Base-by-base conservation (phyloP, 2,329 filamentous ascomycete genomes). In the Ambrosiella beaveri region DNA sequence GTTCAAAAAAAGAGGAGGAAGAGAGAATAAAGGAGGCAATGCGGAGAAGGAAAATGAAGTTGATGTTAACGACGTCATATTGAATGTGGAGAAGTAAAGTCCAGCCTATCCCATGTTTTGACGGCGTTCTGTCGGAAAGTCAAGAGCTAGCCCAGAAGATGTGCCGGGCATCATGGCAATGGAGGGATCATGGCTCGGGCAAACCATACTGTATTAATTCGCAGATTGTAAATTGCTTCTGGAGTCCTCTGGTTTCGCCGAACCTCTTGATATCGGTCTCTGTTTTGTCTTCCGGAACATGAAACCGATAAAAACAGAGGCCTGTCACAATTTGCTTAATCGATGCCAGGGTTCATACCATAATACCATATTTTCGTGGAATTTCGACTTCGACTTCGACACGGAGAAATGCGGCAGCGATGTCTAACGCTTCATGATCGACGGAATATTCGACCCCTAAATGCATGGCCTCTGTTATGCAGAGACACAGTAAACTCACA, bases 11-110 rank as follows among this genome's bases (percentile, higher is more conserved):
- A 50, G 45, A 58, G 57, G 51, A 12, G 37, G 54, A 57, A 49
- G 41, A 53, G n/a, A 37, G 27, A 53, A 57, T 38, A 56, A 41
- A 56, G 45, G 44, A 58, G 37, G 47, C 36, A 9, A 53, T 11
- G 45, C 60, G 61, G 57, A 57, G 62, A 57, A 59, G 49, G 49
- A 50, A 40, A 39, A 58, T 54, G 53, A 52, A 19, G 47, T 40
- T 17, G 39, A 49, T 27, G 27, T 15, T 17, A 47, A 47, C n/a
- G 15, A 47, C 44, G 15, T 47, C 44, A 47, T 47, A 47, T 47
- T 47, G 11, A 47, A 47, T 47, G 44, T 47, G 44, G n/a, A 47
- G 44, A 41, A 47, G 44, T 13, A 17, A 47, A 13, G 44, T 8
- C 19, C 13, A 47, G 9, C 11, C n/a, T 15, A 13, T 8, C 8